Evolutionary conservation across 257 asterid species (phyloP).

Genomic region (Plectranthus barbatus): DNA sequence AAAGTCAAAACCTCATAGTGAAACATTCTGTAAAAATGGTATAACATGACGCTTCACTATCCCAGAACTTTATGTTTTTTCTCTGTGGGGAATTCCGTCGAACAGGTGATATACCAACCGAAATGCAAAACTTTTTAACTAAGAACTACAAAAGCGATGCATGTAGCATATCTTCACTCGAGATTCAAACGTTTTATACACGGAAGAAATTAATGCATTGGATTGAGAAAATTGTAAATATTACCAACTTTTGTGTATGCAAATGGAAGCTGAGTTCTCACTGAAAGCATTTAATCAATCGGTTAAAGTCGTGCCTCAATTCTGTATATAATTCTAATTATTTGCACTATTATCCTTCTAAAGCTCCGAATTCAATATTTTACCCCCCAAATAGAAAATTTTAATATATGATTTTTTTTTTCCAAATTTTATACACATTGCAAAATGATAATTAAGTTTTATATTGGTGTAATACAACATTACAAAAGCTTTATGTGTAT

Average conservation of each 20-base stretch:
- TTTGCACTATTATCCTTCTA: slow-evolving; percentile 10
- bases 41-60: not conserved
- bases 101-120: slow-evolving; percentile 14
- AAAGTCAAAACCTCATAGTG: not conserved
- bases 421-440: too few relatives aligned
- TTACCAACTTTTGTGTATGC: slow-evolving; percentile 8
- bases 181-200: too few relatives aligned
- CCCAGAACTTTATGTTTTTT: not conserved
- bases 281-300: not conserved
- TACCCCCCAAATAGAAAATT: not conserved
- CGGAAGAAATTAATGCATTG: not conserved
- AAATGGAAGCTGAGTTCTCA: not conserved
- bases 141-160: not conserved
- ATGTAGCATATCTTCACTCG: not conserved
- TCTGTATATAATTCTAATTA: not conserved
- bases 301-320: slow-evolving; percentile 6
- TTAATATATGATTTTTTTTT: too few relatives aligned
- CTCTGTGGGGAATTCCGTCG: slow-evolving; percentile 24
- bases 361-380: not conserved
- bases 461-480: too few relatives aligned
- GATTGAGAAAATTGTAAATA: not conserved
- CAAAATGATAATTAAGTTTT: too few relatives aligned
- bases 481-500: too few relatives aligned
- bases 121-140: not conserved
- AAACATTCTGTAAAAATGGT: not conserved